A percentile compares a stretch with the other conserved stretches of the same genome.
Evolutionary conservation across 2,329 filamentous ascomycete species (phyloP).

Genomic region (Colletotrichum phormii): DNA sequence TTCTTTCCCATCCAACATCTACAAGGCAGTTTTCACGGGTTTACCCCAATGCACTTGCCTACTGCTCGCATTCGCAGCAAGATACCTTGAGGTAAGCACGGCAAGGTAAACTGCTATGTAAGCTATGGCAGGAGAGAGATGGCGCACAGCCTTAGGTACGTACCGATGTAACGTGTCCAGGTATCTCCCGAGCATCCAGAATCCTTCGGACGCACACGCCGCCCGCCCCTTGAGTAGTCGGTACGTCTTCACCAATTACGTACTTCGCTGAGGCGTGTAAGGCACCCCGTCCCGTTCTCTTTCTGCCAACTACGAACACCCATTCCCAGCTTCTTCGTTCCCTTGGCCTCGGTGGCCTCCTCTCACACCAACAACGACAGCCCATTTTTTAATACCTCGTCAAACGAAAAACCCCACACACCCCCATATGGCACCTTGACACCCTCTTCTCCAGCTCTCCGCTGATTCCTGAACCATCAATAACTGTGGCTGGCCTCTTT

Average conservation of each 20-base stretch:
- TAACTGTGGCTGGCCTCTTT: conserved; percentile 5
- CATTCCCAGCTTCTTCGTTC: neutral
- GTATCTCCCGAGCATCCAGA: conserved; percentile 21
- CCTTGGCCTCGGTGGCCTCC: neutral
- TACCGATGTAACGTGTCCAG: conserved; percentile 22
- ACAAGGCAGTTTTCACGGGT: neutral
- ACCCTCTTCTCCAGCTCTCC: neutral
- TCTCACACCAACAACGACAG: neutral
- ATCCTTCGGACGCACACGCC: conserved; percentile 31
- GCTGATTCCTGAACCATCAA: neutral
- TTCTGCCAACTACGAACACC: neutral
- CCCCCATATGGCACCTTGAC: neutral
- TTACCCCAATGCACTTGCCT: too few species aligned
- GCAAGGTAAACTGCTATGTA: neutral
- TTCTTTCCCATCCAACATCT: neutral
- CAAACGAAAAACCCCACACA: neutral
- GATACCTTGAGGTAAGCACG: too few species aligned
- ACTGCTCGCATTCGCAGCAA: too few species aligned
- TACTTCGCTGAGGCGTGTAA: neutral
- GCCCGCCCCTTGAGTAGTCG: neutral
- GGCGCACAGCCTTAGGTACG: neutral
- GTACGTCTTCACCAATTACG: conserved; percentile 4
- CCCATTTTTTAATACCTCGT: neutral
- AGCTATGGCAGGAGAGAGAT: neutral
- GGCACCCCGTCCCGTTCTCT: neutral